These are phyloP conservation scores for Chaetomidium leptoderma DNA, from an alignment of 495 filamentous ascomycete genomes.

Conservation along the genomic window DNA sequence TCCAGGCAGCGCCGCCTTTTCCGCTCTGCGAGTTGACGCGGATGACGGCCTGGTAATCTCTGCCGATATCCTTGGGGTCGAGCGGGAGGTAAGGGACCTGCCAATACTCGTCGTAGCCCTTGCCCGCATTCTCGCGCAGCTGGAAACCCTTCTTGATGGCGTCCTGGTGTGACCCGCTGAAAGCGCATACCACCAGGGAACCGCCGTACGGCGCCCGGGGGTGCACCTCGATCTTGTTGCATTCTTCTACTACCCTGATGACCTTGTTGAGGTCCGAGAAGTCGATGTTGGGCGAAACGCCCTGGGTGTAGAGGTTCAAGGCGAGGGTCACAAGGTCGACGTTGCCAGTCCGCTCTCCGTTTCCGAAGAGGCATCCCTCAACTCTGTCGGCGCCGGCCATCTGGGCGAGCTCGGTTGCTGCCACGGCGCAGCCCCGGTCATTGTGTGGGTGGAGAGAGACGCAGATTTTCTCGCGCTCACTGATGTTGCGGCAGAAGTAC, in stretches of 20 bases:
- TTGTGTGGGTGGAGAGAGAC: constrained; percentile 92
- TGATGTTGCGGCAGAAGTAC: constrained; percentile 82
- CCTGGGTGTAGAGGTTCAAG: constrained; percentile 95
- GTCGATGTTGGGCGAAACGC: constrained; percentile 81
- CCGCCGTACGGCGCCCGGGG: constrained; percentile 86
- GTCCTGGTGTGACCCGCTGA: constrained; percentile 91
- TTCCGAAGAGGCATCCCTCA: constrained; percentile 92
- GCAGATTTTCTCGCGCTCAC: constrained; percentile 75
- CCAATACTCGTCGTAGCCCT: constrained; percentile 58
- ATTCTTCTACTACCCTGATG: constrained; percentile 85
- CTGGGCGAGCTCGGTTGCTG: constrained; percentile 81
- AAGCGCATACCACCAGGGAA: constrained; percentile 81
- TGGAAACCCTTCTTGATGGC: constrained; percentile 97
- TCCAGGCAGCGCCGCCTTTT: constrained; percentile 93
- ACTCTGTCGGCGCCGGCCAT: constrained; percentile 97
- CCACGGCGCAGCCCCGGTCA: constrained; percentile 85
- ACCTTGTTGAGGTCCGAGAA: constrained; percentile 86
- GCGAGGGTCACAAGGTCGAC: constrained; percentile 93
- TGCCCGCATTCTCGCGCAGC: constrained; percentile 56
- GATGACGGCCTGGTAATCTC: constrained; percentile 95
- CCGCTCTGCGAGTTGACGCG: constrained; percentile 95
- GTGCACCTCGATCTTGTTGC: constrained; percentile 93
- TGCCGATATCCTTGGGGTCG: constrained; percentile 88
- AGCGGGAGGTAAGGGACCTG: constrained; percentile 86
- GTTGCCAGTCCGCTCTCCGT: constrained; percentile 94